Evolutionary conservation across 2,329 filamentous ascomycete genomes (phyloP), one percentile per base, ranked within the genome.

Genomic region (Aureobasidium sp.): DNA sequence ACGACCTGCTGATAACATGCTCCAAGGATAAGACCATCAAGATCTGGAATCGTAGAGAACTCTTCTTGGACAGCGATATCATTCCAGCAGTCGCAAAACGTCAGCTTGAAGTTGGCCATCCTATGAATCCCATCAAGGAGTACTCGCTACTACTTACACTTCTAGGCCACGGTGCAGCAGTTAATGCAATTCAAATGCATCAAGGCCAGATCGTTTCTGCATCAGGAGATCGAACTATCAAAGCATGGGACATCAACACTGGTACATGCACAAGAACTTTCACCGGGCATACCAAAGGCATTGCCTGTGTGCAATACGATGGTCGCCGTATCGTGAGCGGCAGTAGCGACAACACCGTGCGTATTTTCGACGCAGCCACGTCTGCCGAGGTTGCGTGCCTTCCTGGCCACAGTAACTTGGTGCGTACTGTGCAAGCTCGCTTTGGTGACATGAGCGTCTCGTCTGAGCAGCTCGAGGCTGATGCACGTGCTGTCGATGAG

Each of bases 11-110:
- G 4, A 91, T 97, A 14, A 99, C 94, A 0, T 97, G 94, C 70
- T 97, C 93, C 53, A 99, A 99, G 73, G 94, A 99, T 74, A 95
- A 92, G 74, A 88, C 88, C 0, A 96, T 99, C 79, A 97, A 97
- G 74, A 86, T 99, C 19, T 99, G 96, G 83, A 97, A 93, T 72
- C 86, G 94, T 5, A 81, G 79, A 19, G 79, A 85, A 19, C 77
- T 96, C n/a, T 77, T 72, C 48, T 74, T 75, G 3, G 71, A 73
- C 31, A 75, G 79, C 65, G 70, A 75, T 27, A 65, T 73, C 14
- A 63, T 74, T 5, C 72, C 72, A 11, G 56, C 63, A 8, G 58
- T 63, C 29, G 54, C 62, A 31, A 56, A 37, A 31, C 65, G 69
- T 22, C 70, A 74, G 59, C 70, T 79, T 49, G 64, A 70, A 56